Evolutionary conservation across 495 filamentous ascomycete species (phyloP).

Genomic region (Penicillium salamii): DNA sequence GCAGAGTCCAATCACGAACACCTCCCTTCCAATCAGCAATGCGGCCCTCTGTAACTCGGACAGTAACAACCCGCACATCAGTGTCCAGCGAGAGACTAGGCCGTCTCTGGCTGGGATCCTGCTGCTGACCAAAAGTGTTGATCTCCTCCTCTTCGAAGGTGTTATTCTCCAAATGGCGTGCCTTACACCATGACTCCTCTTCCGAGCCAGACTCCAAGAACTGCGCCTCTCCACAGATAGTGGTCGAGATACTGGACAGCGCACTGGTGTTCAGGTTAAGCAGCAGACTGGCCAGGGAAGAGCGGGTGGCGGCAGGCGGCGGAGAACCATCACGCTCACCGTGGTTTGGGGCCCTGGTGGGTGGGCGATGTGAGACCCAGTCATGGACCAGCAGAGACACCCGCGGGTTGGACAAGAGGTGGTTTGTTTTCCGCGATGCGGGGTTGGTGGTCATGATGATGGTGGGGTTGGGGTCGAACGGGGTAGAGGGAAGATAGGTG

Average conservation of each 20-base stretch:
- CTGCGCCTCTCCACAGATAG: conserved; percentile 80
- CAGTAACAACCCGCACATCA: conserved; percentile 71
- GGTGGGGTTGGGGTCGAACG: conserved; percentile 66
- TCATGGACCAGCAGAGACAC: conserved; percentile 96
- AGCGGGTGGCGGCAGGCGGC: conserved; percentile 59
- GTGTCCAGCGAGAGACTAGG: conserved; percentile 62
- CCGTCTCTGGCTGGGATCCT: conserved; percentile 22
- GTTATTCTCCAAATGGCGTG: conserved; percentile 85
- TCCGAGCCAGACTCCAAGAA: conserved; percentile 69
- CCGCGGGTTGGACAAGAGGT: conserved; percentile 81
- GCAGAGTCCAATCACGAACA: conserved; percentile 68
- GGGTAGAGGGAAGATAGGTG: conserved; percentile 87
- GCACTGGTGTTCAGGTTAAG: conserved; percentile 86
- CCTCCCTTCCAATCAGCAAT: conserved; percentile 81
- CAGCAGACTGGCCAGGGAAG: conserved; percentile 75
- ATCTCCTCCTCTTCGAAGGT: conserved; percentile 62
- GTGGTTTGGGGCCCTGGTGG: conserved; percentile 60
- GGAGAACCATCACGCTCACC: conserved; percentile 58
- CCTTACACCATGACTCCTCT: conserved; percentile 78
- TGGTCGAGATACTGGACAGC: conserved; percentile 86
- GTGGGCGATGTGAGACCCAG: conserved; percentile 93
- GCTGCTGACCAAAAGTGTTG: conserved; percentile 42
- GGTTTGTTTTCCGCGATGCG: conserved; percentile 82
- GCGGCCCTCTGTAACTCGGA: conserved; percentile 68
- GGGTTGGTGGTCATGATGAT: conserved; percentile 95